Evolutionary conservation across 2,329 filamentous ascomycete species (phyloP).

Genomic region (Ascochyta rabiei): DNA sequence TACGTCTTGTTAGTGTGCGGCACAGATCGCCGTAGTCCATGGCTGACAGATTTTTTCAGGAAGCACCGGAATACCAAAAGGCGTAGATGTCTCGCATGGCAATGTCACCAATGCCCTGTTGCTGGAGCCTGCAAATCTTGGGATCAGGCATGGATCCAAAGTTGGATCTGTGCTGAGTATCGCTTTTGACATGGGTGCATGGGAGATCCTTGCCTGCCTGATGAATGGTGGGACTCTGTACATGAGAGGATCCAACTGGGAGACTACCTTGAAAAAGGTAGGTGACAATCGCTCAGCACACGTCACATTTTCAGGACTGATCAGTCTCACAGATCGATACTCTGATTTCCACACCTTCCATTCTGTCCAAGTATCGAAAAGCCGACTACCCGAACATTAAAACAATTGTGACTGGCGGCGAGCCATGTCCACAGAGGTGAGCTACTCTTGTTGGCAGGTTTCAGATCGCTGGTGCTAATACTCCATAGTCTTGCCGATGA

Average conservation of each 20-base stretch:
- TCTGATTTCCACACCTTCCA: conserved; percentile 62
- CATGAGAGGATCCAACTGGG: conserved; percentile 59
- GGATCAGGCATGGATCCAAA: conserved; percentile 56
- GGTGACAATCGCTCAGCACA: conserved; percentile 1
- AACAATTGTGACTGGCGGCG: conserved; percentile 61
- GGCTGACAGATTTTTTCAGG: conserved; percentile 23
- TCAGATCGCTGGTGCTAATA: conserved; percentile 3
- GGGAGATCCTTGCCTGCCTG: conserved; percentile 64
- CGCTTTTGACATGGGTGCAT: conserved; percentile 67
- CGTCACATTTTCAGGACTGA: conserved; percentile 4
- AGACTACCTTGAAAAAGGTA: conserved; percentile 55
- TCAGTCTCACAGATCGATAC: conserved; percentile 53
- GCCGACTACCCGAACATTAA: conserved; percentile 58
- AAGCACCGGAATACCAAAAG: conserved; percentile 64
- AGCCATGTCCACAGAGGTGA: conserved; percentile 57
- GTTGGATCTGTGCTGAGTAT: conserved; percentile 64
- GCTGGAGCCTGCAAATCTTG: conserved; percentile 58
- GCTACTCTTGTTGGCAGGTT: background rate
- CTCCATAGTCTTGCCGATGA: conserved; percentile 58
- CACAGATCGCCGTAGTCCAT: background rate
- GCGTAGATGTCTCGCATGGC: conserved; percentile 62
- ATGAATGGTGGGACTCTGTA: conserved; percentile 65
- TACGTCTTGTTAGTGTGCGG: conserved; percentile 3
- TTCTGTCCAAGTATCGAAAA: conserved; percentile 58
- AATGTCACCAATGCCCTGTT: conserved; percentile 63